These are phyloP conservation scores for Massospora cicadina DNA, from an alignment of 371 early-diverging fungal genomes.

Conservation along the genomic window DNA sequence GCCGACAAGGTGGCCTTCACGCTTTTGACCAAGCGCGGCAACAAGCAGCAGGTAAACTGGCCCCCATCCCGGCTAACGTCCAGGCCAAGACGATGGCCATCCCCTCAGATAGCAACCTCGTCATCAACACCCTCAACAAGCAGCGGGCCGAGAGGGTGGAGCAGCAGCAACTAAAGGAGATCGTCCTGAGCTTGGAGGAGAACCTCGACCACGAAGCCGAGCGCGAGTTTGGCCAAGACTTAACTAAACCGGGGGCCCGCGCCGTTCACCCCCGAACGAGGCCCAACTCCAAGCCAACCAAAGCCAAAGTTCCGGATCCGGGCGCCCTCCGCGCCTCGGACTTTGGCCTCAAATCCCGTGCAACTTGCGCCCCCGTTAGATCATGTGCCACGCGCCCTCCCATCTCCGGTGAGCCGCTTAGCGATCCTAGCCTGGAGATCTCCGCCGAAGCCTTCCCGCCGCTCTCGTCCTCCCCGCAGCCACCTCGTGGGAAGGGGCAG, in stretches of 20 bases:
- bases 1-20: conserved; percentile 57
- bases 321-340: not conserved
- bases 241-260: conserved; percentile 19
- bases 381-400: not conserved
- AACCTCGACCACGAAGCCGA: conserved; percentile 49
- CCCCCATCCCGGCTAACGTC: not conserved
- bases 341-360: not conserved
- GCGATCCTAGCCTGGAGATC: not conserved
- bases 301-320: not conserved
- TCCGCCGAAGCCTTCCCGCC: not conserved
- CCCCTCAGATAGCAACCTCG: conserved; percentile 71
- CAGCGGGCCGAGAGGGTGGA: conserved; percentile 78
- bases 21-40: conserved; percentile 77
- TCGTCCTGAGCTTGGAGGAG: conserved; percentile 80
- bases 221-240: conserved; percentile 22
- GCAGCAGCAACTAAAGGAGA: conserved; percentile 67
- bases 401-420: not conserved
- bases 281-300: not conserved
- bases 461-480: not conserved
- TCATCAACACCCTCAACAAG: conserved; percentile 56
- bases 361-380: not conserved
- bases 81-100: conserved; percentile 51
- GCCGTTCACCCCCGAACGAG: conserved; percentile 13
- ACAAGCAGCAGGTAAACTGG: conserved; percentile 57
- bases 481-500: too few species aligned